Conservation (phyloP, 228 moss, liverwort and hornwort genomes). For the Sphagnum magellanicum region DNA sequence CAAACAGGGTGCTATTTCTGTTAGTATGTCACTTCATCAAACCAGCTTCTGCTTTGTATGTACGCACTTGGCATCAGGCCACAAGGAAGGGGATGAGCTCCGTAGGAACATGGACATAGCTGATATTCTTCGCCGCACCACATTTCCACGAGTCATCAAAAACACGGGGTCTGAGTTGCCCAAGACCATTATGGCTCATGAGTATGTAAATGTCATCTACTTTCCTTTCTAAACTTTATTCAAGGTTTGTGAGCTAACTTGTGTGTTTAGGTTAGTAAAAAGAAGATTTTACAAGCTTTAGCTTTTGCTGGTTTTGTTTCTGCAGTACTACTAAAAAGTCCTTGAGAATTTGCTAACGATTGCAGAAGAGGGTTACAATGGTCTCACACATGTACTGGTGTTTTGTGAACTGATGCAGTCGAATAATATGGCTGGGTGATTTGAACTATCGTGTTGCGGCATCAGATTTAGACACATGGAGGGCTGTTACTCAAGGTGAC, state of each 20-base stretch:
- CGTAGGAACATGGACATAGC: conserved; percentile 75
- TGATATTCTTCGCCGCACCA: conserved; percentile 73
- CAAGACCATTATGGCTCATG: conserved; percentile 82
- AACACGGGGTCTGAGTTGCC: conserved; percentile 57
- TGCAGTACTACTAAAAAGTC: too few species aligned
- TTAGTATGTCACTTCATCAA: conserved; percentile 89
- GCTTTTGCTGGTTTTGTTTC: too few species aligned
- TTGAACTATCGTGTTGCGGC: conserved; percentile 82
- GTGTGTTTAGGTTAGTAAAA: too few species aligned
- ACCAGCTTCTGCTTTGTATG: conserved; percentile 92
- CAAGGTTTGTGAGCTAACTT: too few species aligned
- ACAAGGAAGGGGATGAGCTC: conserved; percentile 81
- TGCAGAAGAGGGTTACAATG: too few species aligned
- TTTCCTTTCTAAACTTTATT: too few species aligned
- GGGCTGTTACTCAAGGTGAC: conserved; percentile 54
- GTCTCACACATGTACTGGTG: too few species aligned
- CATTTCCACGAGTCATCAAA: conserved; percentile 70
- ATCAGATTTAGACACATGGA: conserved; percentile 78
- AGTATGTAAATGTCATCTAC: conserved; percentile 28
- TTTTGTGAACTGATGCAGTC: conserved; percentile 32
- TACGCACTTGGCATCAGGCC: conserved; percentile 82
- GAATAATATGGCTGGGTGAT: conserved; percentile 91
- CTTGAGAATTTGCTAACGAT: too few species aligned
- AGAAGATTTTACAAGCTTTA: too few species aligned
- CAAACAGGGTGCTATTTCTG: conserved; percentile 75